Conservation (phyloP, 805 yeast species). For the Torulaspora delbrueckii region DNA sequence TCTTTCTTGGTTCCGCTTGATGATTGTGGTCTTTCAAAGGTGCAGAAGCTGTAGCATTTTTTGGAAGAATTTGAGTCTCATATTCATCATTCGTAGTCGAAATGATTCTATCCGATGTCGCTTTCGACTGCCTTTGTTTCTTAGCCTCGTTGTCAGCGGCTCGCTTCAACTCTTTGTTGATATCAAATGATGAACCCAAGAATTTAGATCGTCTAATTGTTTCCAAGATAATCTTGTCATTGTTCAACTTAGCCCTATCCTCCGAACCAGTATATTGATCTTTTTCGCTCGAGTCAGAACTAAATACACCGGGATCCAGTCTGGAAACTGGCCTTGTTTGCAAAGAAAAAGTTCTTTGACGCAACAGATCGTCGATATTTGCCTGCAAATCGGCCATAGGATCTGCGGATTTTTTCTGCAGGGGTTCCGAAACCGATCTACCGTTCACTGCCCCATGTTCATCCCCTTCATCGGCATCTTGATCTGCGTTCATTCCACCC, state of each 20-base stretch:
- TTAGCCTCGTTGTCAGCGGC: slow-evolving; percentile 14
- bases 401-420: slow-evolving; percentile 18
- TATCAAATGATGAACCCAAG: slow-evolving; percentile 40
- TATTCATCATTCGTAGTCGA: slow-evolving; percentile 16
- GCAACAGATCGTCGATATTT: slow-evolving; percentile 29
- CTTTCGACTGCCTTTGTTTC: slow-evolving; percentile 5
- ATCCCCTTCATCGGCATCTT: slow-evolving; percentile 8
- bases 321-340: slow-evolving; percentile 42
- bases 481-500: not conserved
- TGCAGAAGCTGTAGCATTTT: slow-evolving; percentile 26
- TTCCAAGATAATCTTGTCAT: slow-evolving; percentile 36
- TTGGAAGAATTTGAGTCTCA: slow-evolving; percentile 26
- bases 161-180: slow-evolving; percentile 30
- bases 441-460: slow-evolving; percentile 16
- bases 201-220: slow-evolving; percentile 44
- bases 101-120: slow-evolving; percentile 11
- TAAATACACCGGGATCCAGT: slow-evolving; percentile 41
- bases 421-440: slow-evolving; percentile 41
- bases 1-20: slow-evolving; percentile 41
- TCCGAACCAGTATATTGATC: slow-evolving; percentile 23
- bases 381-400: slow-evolving; percentile 22
- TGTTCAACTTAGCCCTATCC: slow-evolving; percentile 21
- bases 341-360: slow-evolving; percentile 38
- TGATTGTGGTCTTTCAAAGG: slow-evolving; percentile 19
- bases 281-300: slow-evolving; percentile 15